phyloP scores from a whole-genome alignment of 2,329 filamentous ascomycete genomes.

The Aspergillus aculeatus region DNA sequence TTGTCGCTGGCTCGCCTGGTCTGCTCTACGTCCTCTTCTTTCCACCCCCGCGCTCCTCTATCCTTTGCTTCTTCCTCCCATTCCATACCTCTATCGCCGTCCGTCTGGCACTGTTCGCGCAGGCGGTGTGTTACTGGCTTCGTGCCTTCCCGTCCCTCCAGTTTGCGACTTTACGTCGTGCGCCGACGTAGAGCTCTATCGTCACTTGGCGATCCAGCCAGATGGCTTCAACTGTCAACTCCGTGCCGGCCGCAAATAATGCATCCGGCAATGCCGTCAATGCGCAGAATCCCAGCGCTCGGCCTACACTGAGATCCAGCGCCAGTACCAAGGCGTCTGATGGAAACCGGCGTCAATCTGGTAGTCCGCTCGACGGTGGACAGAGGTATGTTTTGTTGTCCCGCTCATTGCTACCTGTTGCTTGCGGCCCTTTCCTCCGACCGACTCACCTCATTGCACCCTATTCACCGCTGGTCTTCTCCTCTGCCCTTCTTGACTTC shows the following conservation, averaged over 20 bases:
- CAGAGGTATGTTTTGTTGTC: slow-evolving; percentile 51
- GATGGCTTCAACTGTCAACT: slow-evolving; percentile 45
- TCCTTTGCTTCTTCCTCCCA: slow-evolving; percentile 7
- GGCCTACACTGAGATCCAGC: slow-evolving; percentile 52
- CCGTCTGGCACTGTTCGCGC: slow-evolving; percentile 27
- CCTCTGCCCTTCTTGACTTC: not conserved
- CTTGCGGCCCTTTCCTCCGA: slow-evolving; percentile 1
- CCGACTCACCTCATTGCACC: slow-evolving; percentile 8
- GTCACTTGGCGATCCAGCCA: slow-evolving; percentile 29
- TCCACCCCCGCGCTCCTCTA: slow-evolving; percentile 6
- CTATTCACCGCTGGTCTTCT: slow-evolving; percentile 13
- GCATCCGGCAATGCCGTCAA: slow-evolving; percentile 38
- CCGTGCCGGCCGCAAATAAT: slow-evolving; percentile 36
- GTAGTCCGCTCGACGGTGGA: slow-evolving; percentile 54
- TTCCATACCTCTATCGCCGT: slow-evolving; percentile 2
- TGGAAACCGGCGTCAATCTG: slow-evolving; percentile 55
- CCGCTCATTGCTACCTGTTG: slow-evolving; percentile 10
- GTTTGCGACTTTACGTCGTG: slow-evolving; percentile 35
- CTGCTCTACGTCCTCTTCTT: slow-evolving; percentile 10
- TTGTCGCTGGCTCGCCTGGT: slow-evolving; percentile 11
- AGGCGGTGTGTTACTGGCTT: slow-evolving; percentile 42
- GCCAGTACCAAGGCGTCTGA: slow-evolving; percentile 52
- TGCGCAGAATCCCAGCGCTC: slow-evolving; percentile 37
- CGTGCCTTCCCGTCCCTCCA: slow-evolving; percentile 26
- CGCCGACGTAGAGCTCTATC: slow-evolving; percentile 34